Conservation (phyloP, 2,329 filamentous ascomycete genomes). For the Cytospora paraplurivora region DNA sequence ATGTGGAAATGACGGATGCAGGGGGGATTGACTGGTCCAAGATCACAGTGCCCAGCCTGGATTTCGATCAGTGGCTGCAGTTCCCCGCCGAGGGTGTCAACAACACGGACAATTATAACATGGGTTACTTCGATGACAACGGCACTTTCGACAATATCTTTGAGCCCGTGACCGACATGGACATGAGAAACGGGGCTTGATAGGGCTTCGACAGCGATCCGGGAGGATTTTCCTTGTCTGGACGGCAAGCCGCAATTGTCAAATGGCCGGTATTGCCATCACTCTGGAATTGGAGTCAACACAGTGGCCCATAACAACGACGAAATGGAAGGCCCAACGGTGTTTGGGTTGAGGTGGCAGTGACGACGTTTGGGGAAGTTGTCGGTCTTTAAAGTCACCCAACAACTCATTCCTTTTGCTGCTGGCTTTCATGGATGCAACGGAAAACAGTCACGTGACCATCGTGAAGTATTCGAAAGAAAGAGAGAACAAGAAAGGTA, state of each 20-base stretch:
- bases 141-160: not conserved
- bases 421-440: not conserved
- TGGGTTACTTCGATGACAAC: conserved; percentile 37
- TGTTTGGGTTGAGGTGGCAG: not conserved
- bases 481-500: not conserved
- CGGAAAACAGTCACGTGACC: not conserved
- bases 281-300: not conserved
- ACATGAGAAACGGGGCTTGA: not conserved
- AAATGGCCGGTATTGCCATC: not conserved
- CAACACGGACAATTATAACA: conserved; percentile 42
- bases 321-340: not conserved
- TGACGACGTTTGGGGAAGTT: not conserved
- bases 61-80: conserved; percentile 62
- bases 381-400: not conserved
- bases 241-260: not conserved
- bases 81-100: conserved; percentile 55
- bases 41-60: conserved; percentile 54
- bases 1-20: conserved; percentile 48
- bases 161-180: not conserved
- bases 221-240: not conserved
- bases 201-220: not conserved
- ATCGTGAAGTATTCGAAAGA: not conserved
- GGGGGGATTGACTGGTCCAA: conserved; percentile 59
- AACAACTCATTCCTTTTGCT: not conserved
- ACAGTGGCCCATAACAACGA: not conserved